phyloP scores from a whole-genome alignment of 2,329 filamentous ascomycete species.

The Ophiostoma ips region DNA sequence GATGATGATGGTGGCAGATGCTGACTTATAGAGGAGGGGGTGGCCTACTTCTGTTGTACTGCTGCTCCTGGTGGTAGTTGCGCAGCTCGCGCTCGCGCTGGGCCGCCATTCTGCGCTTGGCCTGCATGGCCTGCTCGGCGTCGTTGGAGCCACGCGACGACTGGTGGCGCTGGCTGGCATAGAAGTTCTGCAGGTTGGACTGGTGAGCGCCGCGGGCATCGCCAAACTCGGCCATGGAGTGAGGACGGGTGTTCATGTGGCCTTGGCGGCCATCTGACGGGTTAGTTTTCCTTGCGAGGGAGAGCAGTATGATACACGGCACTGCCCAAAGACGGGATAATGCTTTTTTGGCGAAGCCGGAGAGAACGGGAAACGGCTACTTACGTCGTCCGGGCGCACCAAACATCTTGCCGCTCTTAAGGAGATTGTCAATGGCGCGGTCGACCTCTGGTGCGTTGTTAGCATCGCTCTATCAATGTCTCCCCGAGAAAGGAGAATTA shows the following conservation, averaged over 20 bases:
- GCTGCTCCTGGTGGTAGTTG: slow-evolving; percentile 99
- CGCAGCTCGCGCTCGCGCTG: slow-evolving; percentile 97
- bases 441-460: slow-evolving; percentile 65
- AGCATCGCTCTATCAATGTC: neutral
- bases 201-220: slow-evolving; percentile 56
- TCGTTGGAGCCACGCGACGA: slow-evolving; percentile 71
- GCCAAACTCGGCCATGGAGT: slow-evolving; percentile 73
- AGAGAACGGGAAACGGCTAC: slow-evolving; percentile 44
- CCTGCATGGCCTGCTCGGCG: slow-evolving; percentile 97
- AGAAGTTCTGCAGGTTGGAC: slow-evolving; percentile 83
- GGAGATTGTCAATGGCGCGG: slow-evolving; percentile 83
- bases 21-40: slow-evolving; percentile 37
- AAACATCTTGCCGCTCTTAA: slow-evolving; percentile 94
- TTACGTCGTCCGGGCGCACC: slow-evolving; percentile 59
- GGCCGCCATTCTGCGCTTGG: slow-evolving; percentile 97
- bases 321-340: slow-evolving; percentile 45
- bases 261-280: slow-evolving; percentile 51
- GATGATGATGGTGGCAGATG: neutral
- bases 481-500: too few relatives aligned
- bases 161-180: slow-evolving; percentile 85
- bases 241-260: slow-evolving; percentile 54
- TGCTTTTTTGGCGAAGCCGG: slow-evolving; percentile 35
- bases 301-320: slow-evolving; percentile 12
- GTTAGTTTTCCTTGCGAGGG: neutral
- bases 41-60: slow-evolving; percentile 98